Evolutionary conservation across 1,284 basidiomycete species (phyloP), one percentile per base, ranked within the genome.

Genomic region (Leccinum huronense): DNA sequence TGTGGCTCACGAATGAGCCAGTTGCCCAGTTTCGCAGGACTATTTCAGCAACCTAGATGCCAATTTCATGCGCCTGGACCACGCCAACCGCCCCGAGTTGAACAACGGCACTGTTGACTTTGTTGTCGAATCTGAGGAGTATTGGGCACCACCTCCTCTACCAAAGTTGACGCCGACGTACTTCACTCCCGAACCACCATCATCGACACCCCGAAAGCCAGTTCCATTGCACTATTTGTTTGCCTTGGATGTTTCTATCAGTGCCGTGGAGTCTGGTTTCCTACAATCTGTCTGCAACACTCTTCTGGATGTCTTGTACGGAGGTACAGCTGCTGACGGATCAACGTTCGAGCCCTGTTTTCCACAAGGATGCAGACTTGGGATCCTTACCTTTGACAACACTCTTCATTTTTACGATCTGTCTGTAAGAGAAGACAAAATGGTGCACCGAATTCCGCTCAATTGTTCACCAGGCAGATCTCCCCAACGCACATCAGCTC

Each of bases 91-190:
- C 7, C 93, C 93, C 2, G 97, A 99, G 77, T 81, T 99, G 16
- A 90, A 87, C 69, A 89, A 89, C 74, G 97, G 97, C 9, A 97
- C 95, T 0, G 86, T 98, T 65, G 97, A 99, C 76, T 97, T 98
- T 71, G 79, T 83, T 14, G 96, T 97, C 5, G 86, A 73, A 13
- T 71, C 92, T 0, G 82, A 88, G 67, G 88, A 90, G 63, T 99
- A 99, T 76, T 96, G 94, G 93, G 91, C 94, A 3, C 84, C 85
- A 59, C 87, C 93, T 70, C 83, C 86, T 62, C 77, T 84, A 59
- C 78, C 84, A 63, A 79, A 79, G 63, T 69, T 91, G 62, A 75
- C 78, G 2, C 81, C 85, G 45, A 80, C 86, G 1, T 88, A 85
- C 68, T 79, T 78, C 64, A 81, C 82, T 36, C 72, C 79, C 27